Conservation (phyloP, 2,329 filamentous ascomycete species). For the Exophiala xenobiotica region DNA sequence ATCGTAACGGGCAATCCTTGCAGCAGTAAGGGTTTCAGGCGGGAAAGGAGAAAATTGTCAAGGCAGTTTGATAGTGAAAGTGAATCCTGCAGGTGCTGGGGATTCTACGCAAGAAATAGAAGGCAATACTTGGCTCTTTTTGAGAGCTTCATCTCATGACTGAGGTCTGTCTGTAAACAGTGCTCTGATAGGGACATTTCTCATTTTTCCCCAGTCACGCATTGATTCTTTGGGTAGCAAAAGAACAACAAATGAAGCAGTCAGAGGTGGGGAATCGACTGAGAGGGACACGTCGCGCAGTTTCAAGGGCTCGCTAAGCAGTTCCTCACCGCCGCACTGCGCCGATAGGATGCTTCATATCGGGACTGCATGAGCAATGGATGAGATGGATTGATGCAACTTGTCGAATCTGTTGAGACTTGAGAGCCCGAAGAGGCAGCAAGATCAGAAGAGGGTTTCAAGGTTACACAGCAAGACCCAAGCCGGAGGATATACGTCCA, state of each 20-base stretch:
- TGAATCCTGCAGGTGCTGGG: not conserved
- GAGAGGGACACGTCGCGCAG: constrained; percentile 21
- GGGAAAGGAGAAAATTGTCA: constrained; percentile 12
- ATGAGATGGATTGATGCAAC: not conserved
- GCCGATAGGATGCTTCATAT: constrained; percentile 20
- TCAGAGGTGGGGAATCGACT: constrained; percentile 2
- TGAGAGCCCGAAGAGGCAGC: not conserved
- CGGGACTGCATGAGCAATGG: not conserved
- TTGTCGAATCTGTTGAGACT: not conserved
- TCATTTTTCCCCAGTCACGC: not conserved
- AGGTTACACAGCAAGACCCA: not conserved
- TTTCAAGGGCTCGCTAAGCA: constrained; percentile 23
- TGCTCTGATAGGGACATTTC: not conserved
- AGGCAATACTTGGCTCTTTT: constrained; percentile 1
- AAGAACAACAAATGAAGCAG: constrained; percentile 15
- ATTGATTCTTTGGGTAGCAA: constrained; percentile 24
- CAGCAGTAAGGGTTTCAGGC: constrained; percentile 17
- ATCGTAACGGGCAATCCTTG: constrained; percentile 17
- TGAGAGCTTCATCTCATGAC: constrained; percentile 3
- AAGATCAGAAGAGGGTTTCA: not conserved
- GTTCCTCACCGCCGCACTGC: not conserved
- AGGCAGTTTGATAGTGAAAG: too few species aligned
- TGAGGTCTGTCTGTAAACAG: constrained; percentile 1
- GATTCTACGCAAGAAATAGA: not conserved
- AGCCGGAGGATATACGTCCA: not conserved